These are phyloP conservation scores for Yarrowia divulgata DNA, from an alignment of 805 yeast genomes.

Conservation along the genomic window DNA sequence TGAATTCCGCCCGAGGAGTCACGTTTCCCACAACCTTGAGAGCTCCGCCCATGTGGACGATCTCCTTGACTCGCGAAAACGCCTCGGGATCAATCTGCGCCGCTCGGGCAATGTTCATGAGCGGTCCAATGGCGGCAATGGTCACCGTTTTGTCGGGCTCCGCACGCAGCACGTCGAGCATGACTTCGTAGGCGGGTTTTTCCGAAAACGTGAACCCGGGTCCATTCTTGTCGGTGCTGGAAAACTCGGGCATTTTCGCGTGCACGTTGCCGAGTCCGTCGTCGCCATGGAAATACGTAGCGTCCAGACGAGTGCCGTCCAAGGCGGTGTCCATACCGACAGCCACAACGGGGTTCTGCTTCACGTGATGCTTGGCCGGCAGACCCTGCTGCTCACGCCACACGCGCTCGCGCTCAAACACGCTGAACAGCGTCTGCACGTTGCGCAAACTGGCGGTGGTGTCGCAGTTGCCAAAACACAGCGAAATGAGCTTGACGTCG, in stretches of 20 bases:
- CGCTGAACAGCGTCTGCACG: constrained; percentile 50
- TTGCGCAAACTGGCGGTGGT: constrained; percentile 48
- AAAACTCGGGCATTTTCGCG: constrained; percentile 49
- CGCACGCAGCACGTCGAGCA: constrained; percentile 49
- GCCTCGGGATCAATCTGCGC: constrained; percentile 52
- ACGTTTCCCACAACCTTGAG: constrained; percentile 52
- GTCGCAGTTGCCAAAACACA: constrained; percentile 54
- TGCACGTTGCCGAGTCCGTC: constrained; percentile 55
- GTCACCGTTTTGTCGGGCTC: constrained; percentile 52
- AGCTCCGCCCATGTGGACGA: constrained; percentile 55
- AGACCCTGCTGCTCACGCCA: constrained; percentile 44
- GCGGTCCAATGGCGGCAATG: constrained; percentile 53
- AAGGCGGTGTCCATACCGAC: constrained; percentile 50
- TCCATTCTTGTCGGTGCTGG: constrained; percentile 43
- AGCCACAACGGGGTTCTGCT: constrained; percentile 49
- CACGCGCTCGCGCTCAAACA: constrained; percentile 49
- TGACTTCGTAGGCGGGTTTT: constrained; percentile 50
- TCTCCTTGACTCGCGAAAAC: constrained; percentile 50
- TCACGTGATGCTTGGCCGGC: constrained; percentile 44
- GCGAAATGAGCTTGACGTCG: constrained; percentile 49
- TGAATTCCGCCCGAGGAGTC: constrained; percentile 55
- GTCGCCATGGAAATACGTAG: constrained; percentile 53
- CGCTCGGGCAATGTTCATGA: constrained; percentile 54
- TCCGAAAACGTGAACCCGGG: constrained; percentile 48
- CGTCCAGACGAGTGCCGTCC: constrained; percentile 49